These are phyloP conservation scores for Alternaria brassicicola DNA, from an alignment of 2,329 filamentous ascomycete genomes.

Conservation along the genomic window DNA sequence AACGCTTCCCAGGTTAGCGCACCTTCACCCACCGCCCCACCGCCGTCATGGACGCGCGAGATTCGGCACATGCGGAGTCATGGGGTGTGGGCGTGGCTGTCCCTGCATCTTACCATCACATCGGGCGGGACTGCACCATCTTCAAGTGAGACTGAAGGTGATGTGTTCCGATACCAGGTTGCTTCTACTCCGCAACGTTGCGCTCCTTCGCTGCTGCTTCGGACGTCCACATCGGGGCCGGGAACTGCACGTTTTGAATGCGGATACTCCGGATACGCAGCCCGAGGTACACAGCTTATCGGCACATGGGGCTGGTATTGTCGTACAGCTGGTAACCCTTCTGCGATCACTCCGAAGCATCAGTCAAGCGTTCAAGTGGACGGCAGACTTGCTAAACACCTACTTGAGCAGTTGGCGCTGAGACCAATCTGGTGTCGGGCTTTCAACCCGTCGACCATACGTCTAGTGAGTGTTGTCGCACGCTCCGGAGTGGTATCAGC, in stretches of 20 bases:
- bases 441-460: constrained; percentile 65
- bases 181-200: constrained; percentile 51
- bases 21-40: constrained; percentile 9
- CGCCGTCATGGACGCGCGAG: neutral
- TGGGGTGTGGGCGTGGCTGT: neutral
- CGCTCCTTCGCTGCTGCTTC: constrained; percentile 55
- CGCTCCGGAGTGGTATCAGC: constrained; percentile 73
- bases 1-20: neutral
- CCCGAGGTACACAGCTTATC: neutral
- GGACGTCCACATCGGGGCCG: constrained; percentile 64
- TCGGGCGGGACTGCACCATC: neutral
- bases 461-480: constrained; percentile 66
- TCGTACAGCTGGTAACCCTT: neutral
- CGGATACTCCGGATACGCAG: neutral
- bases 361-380: constrained; percentile 19
- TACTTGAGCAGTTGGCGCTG: constrained; percentile 64
- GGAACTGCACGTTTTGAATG: constrained; percentile 52
- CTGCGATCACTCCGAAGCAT: neutral
- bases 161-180: constrained; percentile 59
- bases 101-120: neutral
- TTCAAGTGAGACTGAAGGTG: neutral
- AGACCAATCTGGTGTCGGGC: constrained; percentile 54
- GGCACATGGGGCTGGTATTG: constrained; percentile 56
- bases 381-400: constrained; percentile 46
- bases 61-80: constrained; percentile 1